Conservation (phyloP, 1,139 yeast species). For the Yamadazyma sp. region DNA sequence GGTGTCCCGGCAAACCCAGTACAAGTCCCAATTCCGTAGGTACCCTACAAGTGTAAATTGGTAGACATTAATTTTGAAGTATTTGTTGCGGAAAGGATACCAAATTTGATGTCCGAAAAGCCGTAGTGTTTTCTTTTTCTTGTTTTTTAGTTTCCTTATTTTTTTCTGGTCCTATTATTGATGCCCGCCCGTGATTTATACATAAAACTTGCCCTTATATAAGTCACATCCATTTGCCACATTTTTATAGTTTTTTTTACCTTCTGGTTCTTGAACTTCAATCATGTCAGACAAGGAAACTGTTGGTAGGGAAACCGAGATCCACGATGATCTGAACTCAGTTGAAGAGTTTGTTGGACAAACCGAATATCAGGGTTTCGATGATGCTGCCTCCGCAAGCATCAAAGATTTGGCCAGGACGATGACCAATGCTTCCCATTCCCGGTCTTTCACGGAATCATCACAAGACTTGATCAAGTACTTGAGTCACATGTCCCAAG, state of each 20-base stretch:
- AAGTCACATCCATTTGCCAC: too few species aligned
- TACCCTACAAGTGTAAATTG: too few species aligned
- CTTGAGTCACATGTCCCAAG: constrained; percentile 51
- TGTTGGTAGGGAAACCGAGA: constrained; percentile 8
- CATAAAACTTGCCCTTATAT: background rate
- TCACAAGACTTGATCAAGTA: constrained; percentile 54
- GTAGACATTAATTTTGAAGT: too few species aligned
- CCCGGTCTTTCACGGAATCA: constrained; percentile 17
- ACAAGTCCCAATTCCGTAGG: too few species aligned
- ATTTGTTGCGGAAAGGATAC: too few species aligned
- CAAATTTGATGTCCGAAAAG: too few species aligned
- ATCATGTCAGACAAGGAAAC: constrained; percentile 3
- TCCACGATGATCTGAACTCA: constrained; percentile 13
- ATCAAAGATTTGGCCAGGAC: constrained; percentile 36
- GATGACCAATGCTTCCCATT: constrained; percentile 24
- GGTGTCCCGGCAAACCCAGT: too few species aligned
- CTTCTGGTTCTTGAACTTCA: background rate
- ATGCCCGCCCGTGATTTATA: background rate
- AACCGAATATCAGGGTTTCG: constrained; percentile 29
- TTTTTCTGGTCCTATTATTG: too few species aligned
- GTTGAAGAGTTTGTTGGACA: constrained; percentile 13
- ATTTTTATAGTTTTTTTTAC: background rate
- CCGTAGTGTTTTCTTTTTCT: background rate
- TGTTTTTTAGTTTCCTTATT: background rate
- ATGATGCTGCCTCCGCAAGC: constrained; percentile 25